Percentiles rank a stretch among this genome's conserved stretches.
Evolutionary conservation across 768 basidiomycete species (phyloP).

Genomic region (Fomitopsis serialis): DNA sequence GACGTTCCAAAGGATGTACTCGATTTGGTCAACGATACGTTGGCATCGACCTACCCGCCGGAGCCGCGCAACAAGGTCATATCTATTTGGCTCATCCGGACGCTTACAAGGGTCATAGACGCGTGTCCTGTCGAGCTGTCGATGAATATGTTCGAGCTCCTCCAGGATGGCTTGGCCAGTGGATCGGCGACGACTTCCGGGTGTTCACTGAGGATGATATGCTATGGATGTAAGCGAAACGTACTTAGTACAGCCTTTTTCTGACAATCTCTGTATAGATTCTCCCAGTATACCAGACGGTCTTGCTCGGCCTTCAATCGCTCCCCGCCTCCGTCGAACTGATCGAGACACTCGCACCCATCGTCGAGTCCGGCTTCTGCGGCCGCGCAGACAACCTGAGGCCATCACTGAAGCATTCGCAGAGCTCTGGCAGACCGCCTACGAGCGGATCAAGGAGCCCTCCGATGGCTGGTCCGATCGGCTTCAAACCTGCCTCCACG

Average conservation of each 20-base stretch:
- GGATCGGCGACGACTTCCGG: constrained; percentile 58
- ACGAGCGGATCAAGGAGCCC: constrained; percentile 35
- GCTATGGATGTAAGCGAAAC: constrained; percentile 45
- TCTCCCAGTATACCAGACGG: constrained; percentile 57
- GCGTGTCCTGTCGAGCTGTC: constrained; percentile 46
- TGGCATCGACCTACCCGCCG: constrained; percentile 64
- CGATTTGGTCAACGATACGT: constrained; percentile 54
- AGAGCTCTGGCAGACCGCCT: constrained; percentile 57
- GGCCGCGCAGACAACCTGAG: constrained; percentile 41
- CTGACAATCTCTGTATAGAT: constrained; percentile 33
- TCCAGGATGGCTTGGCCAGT: constrained; percentile 54
- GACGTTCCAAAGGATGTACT: constrained; percentile 50
- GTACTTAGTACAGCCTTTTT: background rate
- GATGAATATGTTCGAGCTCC: constrained; percentile 37
- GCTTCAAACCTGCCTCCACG: constrained; percentile 32
- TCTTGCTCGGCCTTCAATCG: constrained; percentile 45
- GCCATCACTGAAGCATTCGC: constrained; percentile 46
- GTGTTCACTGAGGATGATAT: constrained; percentile 52
- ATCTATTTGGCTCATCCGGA: constrained; percentile 57
- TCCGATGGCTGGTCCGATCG: constrained; percentile 48
- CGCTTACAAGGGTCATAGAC: constrained; percentile 50
- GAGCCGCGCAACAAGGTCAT: constrained; percentile 45
- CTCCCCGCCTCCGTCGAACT: constrained; percentile 34
- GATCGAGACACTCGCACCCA: constrained; percentile 41
- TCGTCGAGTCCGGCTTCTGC: constrained; percentile 55